A percentile compares a stretch with the other conserved stretches of the same genome.
phyloP scores from a whole-genome alignment of 1,139 yeast species.

The Insectozyma bohioensis region DNA sequence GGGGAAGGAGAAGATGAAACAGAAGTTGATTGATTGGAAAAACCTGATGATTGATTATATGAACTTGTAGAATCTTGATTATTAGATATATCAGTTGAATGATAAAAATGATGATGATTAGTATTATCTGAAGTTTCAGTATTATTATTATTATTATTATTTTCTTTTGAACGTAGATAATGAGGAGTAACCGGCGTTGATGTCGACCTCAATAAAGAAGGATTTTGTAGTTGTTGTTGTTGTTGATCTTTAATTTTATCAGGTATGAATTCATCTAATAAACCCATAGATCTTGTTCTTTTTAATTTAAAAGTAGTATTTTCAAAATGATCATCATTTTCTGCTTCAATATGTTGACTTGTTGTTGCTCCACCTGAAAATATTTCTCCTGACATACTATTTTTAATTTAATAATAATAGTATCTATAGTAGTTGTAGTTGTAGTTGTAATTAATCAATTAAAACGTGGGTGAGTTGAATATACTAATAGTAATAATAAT shows the following conservation, averaged over 20 bases:
- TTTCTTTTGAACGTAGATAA: too few relatives aligned
- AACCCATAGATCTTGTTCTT: conserved; percentile 81
- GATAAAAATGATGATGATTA: too few relatives aligned
- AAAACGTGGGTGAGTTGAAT: not conserved
- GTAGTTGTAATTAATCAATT: conserved; percentile 3
- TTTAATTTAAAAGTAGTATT: conserved; percentile 74
- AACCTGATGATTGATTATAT: conserved; percentile 1
- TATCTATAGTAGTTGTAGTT: too few relatives aligned
- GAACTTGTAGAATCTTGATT: conserved; percentile 1
- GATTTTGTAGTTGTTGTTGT: conserved; percentile 6
- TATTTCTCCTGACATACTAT: conserved; percentile 31
- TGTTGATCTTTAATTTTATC: conserved; percentile 14
- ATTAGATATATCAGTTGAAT: too few relatives aligned
- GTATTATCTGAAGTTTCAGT: too few relatives aligned
- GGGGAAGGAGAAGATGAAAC: conserved; percentile 16
- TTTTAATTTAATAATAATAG: conserved; percentile 1
- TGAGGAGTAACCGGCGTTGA: too few relatives aligned
- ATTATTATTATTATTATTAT: too few relatives aligned
- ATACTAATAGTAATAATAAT: too few relatives aligned
- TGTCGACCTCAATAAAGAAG: too few relatives aligned
- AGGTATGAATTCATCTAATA: conserved; percentile 69
- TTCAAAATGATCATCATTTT: conserved; percentile 69
- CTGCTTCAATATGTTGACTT: conserved; percentile 65
- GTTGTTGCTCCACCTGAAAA: conserved; percentile 53
- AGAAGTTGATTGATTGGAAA: conserved; percentile 6